Conservation (phyloP, 768 basidiomycete genomes). For the Pulveroboletus sp. region DNA sequence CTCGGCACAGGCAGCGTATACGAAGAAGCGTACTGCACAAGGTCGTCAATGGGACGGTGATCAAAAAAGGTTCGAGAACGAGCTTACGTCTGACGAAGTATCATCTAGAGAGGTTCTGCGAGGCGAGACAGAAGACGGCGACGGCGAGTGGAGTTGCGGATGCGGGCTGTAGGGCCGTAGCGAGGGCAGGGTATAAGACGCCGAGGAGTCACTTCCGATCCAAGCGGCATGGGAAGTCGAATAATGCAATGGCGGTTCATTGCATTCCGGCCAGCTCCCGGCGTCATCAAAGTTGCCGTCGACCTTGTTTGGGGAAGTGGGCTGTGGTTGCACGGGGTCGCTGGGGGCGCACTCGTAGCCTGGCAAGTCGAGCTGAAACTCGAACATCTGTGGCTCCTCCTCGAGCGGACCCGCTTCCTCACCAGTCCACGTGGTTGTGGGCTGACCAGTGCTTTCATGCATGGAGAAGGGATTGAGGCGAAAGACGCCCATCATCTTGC, state of each 20-base stretch:
- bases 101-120: slow-evolving; percentile 24
- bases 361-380: slow-evolving; percentile 54
- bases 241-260: slow-evolving; percentile 18
- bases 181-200: slow-evolving; percentile 27
- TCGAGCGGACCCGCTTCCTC: slow-evolving; percentile 56
- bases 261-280: slow-evolving; percentile 23
- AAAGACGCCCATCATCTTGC: slow-evolving; percentile 73
- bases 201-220: slow-evolving; percentile 27
- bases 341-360: slow-evolving; percentile 20
- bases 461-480: slow-evolving; percentile 73
- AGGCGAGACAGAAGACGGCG: slow-evolving; percentile 22
- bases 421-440: slow-evolving; percentile 40
- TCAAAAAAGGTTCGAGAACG: not conserved
- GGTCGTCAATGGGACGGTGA: slow-evolving; percentile 3
- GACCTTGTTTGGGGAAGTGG: slow-evolving; percentile 1
- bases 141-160: slow-evolving; percentile 24
- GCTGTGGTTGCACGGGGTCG: slow-evolving; percentile 18
- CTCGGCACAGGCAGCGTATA: slow-evolving; percentile 25
- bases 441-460: slow-evolving; percentile 46
- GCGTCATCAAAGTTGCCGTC: slow-evolving; percentile 18
- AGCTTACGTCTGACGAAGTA: slow-evolving; percentile 25
- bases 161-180: slow-evolving; percentile 29
- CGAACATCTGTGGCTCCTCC: slow-evolving; percentile 56
- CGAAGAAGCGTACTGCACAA: slow-evolving; percentile 16
- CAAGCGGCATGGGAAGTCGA: slow-evolving; percentile 23